Evolutionary conservation across 768 basidiomycete species (phyloP).

Genomic region (Trametes cinnabarina): DNA sequence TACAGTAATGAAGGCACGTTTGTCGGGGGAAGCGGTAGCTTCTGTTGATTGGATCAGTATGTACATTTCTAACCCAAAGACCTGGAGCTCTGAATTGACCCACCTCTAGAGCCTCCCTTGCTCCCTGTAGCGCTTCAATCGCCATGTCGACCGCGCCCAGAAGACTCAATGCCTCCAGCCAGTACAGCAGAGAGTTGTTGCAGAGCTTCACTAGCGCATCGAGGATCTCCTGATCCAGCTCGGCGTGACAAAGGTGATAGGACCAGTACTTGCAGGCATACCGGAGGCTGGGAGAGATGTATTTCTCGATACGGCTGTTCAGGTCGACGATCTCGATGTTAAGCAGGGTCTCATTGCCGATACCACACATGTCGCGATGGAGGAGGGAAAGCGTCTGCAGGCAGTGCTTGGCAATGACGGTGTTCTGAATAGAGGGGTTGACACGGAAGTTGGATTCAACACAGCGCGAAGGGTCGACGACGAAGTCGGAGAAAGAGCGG

Average conservation of each 20-base stretch:
- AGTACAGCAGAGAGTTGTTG: too few relatives aligned
- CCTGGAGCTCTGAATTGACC: too few relatives aligned
- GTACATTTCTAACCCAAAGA: too few relatives aligned
- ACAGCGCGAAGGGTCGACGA: slow-evolving; percentile 15
- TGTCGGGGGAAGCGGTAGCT: background rate
- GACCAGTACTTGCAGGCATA: slow-evolving; percentile 20
- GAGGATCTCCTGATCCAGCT: background rate
- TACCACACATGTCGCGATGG: slow-evolving; percentile 2
- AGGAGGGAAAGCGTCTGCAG: background rate
- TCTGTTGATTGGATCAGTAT: background rate
- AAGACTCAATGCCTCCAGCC: too few relatives aligned
- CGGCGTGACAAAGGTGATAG: slow-evolving; percentile 13
- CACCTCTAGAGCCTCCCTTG: background rate
- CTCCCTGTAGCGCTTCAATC: background rate
- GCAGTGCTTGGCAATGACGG: background rate
- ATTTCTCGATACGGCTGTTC: background rate
- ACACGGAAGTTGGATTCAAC: slow-evolving; percentile 8
- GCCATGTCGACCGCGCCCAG: background rate
- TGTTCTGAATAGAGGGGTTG: background rate
- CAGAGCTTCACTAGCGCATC: background rate
- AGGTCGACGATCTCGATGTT: slow-evolving; percentile 4
- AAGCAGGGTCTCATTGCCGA: background rate
- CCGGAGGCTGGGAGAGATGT: slow-evolving; percentile 17
- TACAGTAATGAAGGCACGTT: background rate
- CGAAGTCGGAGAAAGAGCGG: slow-evolving; percentile 25